phyloP scores from a whole-genome alignment of 176 grass and related monocot genomes.

The Olyra latifolia region DNA sequence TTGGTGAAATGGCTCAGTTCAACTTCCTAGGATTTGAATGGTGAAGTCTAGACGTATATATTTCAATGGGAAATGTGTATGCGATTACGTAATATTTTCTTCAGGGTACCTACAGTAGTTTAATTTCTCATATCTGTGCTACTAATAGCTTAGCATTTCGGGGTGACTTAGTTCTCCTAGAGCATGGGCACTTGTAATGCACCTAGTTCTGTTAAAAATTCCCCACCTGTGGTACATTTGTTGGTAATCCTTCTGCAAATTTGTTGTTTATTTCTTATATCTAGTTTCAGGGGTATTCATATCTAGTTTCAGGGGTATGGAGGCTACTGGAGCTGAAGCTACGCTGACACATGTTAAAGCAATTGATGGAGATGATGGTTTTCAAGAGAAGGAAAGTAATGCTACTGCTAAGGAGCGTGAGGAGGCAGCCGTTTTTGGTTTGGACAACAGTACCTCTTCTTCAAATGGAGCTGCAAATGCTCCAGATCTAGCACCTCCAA shows the following conservation, averaged over 20 bases:
- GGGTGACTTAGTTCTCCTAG: not conserved
- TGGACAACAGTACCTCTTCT: constrained; percentile 42
- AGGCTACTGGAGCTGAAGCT: constrained; percentile 60
- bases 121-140: too few relatives aligned
- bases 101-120: too few relatives aligned
- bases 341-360: constrained; percentile 51
- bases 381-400: constrained; percentile 70
- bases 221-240: not conserved
- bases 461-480: constrained; percentile 21
- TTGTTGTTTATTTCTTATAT: not conserved
- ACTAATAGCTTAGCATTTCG: not conserved
- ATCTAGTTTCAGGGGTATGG: constrained; percentile 58
- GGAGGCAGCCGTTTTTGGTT: constrained; percentile 55
- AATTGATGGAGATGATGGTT: constrained; percentile 48
- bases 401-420: constrained; percentile 52
- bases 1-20: not conserved
- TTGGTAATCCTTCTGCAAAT: not conserved
- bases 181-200: not conserved
- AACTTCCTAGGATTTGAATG: not conserved
- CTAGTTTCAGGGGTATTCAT: constrained; percentile 45
- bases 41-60: too few relatives aligned
- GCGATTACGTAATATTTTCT: too few relatives aligned
- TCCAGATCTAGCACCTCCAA: constrained; percentile 46
- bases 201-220: not conserved
- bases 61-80: too few relatives aligned